Conservation (phyloP, 352 stramenopile species). For the Globisporangium yorkense region DNA sequence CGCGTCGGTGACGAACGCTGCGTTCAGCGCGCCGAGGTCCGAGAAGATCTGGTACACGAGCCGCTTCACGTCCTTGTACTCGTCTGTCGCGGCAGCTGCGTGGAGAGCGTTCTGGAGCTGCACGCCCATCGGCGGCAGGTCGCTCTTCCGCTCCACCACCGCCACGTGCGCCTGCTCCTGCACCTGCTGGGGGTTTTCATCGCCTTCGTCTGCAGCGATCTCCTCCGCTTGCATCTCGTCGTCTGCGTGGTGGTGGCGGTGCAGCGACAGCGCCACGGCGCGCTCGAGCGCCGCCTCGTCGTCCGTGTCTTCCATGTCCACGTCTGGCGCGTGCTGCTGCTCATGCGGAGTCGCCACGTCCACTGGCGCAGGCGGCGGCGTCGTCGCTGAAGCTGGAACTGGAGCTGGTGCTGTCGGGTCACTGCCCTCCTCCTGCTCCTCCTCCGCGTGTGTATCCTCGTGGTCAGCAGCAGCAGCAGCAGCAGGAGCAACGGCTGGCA, state of each 20-base stretch:
- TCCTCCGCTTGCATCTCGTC: conserved; percentile 18
- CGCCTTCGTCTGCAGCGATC: background rate
- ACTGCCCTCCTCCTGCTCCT: too few species aligned
- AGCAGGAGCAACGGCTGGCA: conserved; percentile 3
- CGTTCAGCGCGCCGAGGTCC: conserved; percentile 45
- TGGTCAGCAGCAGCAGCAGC: background rate
- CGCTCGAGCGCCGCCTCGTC: conserved; percentile 11
- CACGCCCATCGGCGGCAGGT: conserved; percentile 21
- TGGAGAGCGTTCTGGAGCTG: conserved; percentile 39
- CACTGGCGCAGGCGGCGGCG: background rate
- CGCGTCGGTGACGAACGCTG: conserved; percentile 27
- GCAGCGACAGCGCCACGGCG: conserved; percentile 1
- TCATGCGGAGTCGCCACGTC: background rate
- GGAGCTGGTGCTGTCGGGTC: background rate
- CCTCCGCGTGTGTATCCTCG: too few species aligned
- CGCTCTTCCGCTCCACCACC: too few species aligned
- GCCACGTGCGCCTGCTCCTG: too few species aligned
- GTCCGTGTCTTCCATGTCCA: conserved; percentile 43
- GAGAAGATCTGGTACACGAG: conserved; percentile 72
- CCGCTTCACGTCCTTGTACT: conserved; percentile 51
- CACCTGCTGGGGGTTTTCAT: background rate
- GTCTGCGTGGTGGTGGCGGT: conserved; percentile 15
- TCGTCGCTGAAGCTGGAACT: background rate
- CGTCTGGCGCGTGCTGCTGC: conserved; percentile 19
- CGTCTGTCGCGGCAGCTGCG: conserved; percentile 26